These are phyloP conservation scores for Abrus precatorius DNA, from an alignment of 306 rosid genomes.

Conservation along the genomic window DNA sequence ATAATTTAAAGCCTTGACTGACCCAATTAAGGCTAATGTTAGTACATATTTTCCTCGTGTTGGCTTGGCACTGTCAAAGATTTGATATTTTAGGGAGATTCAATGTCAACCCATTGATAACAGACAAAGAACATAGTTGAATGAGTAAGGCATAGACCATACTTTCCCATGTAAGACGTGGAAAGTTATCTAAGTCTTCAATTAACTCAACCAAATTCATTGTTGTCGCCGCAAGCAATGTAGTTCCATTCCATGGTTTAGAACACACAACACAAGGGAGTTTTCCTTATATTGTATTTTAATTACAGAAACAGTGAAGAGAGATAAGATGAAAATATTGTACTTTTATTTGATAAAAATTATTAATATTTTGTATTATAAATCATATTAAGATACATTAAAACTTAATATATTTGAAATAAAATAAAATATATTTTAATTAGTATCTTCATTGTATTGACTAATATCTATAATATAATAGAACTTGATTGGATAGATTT, in stretches of 20 bases:
- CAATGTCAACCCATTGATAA: constrained; percentile 29
- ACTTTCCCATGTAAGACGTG: background rate
- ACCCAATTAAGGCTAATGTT: background rate
- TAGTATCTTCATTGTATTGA: no score
- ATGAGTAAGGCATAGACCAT: constrained; percentile 29
- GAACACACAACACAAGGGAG: background rate
- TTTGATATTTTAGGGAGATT: constrained; percentile 29
- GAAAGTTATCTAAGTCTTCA: constrained; percentile 11
- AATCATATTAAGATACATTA: no score
- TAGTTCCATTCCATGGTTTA: background rate
- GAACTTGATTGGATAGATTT: background rate
- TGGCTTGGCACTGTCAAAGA: constrained; percentile 15
- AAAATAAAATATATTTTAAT: no score
- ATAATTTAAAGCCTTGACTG: constrained; percentile 27
- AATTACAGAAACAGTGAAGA: no score
- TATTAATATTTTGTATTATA: no score
- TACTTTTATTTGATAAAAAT: no score
- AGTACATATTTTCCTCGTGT: constrained; percentile 31
- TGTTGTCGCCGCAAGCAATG: constrained; percentile 33
- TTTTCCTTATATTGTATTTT: no score
- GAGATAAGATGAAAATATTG: no score
- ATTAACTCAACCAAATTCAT: constrained; percentile 13
- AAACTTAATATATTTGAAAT: no score
- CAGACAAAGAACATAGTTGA: constrained; percentile 48
- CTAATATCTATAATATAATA: no score